phyloP scores from a whole-genome alignment of 495 filamentous ascomycete species.

The Hypomontagnella submonticulosa region DNA sequence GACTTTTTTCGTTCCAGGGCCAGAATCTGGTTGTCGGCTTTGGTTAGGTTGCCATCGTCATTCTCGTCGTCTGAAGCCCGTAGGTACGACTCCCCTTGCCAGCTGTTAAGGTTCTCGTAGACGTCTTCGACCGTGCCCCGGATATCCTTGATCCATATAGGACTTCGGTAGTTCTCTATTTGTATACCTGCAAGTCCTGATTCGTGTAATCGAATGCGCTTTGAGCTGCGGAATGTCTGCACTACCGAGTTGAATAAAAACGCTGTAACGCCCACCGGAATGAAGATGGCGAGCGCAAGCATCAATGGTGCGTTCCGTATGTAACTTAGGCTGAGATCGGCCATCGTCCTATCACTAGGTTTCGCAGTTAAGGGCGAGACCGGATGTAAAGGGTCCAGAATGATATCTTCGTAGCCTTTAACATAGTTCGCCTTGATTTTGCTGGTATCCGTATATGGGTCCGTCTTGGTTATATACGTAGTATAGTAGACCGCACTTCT shows the following conservation, averaged over 20 bases:
- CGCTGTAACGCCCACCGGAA: constrained; percentile 72
- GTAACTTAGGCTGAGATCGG: constrained; percentile 42
- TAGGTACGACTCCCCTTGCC: constrained; percentile 71
- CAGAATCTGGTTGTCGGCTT: constrained; percentile 41
- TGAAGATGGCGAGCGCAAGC: constrained; percentile 69
- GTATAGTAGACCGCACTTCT: constrained; percentile 84
- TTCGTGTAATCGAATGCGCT: constrained; percentile 80
- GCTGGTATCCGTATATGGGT: constrained; percentile 78
- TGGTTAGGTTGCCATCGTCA: constrained; percentile 32
- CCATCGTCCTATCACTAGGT: constrained; percentile 40
- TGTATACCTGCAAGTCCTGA: constrained; percentile 72
- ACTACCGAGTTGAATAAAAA: constrained; percentile 80
- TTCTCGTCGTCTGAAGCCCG: constrained; percentile 53
- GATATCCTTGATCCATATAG: constrained; percentile 77
- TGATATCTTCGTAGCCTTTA: constrained; percentile 75
- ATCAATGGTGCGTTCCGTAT: constrained; percentile 65
- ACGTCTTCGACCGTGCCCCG: constrained; percentile 77
- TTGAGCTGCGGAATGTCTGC: constrained; percentile 75
- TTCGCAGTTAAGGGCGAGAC: constrained; percentile 59
- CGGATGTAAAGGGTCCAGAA: constrained; percentile 77
- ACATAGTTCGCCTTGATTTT: constrained; percentile 76
- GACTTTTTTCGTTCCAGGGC: constrained; percentile 54
- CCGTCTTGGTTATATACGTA: constrained; percentile 73
- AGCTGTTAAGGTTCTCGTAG: constrained; percentile 74
- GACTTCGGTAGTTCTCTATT: constrained; percentile 74